Evolutionary conservation across 2,329 filamentous ascomycete species (phyloP).

Genomic region (Talaromyces sp.): DNA sequence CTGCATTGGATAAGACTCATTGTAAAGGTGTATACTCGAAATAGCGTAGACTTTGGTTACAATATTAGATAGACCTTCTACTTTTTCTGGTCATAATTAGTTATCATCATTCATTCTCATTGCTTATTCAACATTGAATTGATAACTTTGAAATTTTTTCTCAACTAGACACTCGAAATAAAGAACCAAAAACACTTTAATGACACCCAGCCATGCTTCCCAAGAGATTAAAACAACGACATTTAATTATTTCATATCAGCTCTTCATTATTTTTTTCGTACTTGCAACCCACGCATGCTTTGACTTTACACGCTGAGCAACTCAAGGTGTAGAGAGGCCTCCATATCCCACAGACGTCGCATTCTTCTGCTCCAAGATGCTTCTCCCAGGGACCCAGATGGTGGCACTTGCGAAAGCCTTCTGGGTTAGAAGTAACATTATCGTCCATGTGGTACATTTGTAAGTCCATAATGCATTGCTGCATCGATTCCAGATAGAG

Average conservation of each 20-base stretch:
- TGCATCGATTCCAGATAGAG: conserved; percentile 25
- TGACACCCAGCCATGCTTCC: neutral
- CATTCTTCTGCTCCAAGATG: conserved; percentile 19
- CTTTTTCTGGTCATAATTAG: neutral
- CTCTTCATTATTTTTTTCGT: neutral
- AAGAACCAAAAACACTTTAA: neutral
- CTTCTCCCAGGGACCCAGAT: conserved; percentile 26
- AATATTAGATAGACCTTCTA: neutral
- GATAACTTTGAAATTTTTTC: neutral
- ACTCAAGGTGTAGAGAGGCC: conserved; percentile 24
- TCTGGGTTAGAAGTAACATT: neutral
- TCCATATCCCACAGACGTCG: conserved; percentile 23
- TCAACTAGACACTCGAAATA: neutral
- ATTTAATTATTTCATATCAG: neutral
- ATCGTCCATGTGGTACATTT: conserved; percentile 5
- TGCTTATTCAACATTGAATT: neutral
- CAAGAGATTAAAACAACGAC: neutral
- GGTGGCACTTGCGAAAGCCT: conserved; percentile 16
- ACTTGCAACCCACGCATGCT: conserved; percentile 29
- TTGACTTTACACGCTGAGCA: conserved; percentile 25
- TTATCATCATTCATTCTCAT: neutral
- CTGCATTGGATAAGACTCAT: neutral
- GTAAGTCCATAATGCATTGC: conserved; percentile 19
- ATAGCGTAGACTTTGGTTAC: neutral
- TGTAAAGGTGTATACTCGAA: neutral